A percentile compares a stretch with the other conserved stretches of the same genome.
These are phyloP conservation scores for Phaeosphaeriaceae sp. DNA, from an alignment of 2,329 filamentous ascomycete genomes.

Conservation along the genomic window DNA sequence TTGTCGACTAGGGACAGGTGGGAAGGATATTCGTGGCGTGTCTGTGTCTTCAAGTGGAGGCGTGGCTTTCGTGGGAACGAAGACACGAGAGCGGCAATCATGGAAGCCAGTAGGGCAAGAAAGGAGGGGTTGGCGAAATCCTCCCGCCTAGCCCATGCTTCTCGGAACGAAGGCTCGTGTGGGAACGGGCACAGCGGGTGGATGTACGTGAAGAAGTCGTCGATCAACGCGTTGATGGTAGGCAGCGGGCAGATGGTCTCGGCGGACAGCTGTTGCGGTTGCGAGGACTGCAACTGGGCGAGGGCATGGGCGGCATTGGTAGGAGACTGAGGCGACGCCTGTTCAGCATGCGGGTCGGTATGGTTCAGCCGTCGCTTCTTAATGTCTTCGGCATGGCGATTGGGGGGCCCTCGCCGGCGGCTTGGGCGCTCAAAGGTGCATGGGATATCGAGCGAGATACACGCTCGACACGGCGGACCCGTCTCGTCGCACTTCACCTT, in stretches of 20 bases:
- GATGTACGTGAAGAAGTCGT: slow-evolving; percentile 86
- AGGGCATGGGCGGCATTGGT: slow-evolving; percentile 63
- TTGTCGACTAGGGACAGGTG: slow-evolving; percentile 74
- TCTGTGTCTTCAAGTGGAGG: slow-evolving; percentile 72
- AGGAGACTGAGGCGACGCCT: slow-evolving; percentile 58
- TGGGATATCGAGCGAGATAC: slow-evolving; percentile 70
- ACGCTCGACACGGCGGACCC: slow-evolving; percentile 72
- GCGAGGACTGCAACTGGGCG: slow-evolving; percentile 57
- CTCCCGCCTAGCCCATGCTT: slow-evolving; percentile 71
- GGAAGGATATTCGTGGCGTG: slow-evolving; percentile 71
- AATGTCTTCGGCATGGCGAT: slow-evolving; percentile 71
- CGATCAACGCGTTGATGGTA: slow-evolving; percentile 73
- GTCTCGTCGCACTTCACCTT: slow-evolving; percentile 69
- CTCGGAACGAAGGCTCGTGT: slow-evolving; percentile 78
- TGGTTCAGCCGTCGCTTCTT: slow-evolving; percentile 67
- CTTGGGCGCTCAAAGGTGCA: slow-evolving; percentile 73
- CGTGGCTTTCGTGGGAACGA: slow-evolving; percentile 78
- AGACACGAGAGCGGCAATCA: slow-evolving; percentile 76
- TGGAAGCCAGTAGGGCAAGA: slow-evolving; percentile 74
- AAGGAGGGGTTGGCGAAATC: slow-evolving; percentile 73
- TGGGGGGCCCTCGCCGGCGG: slow-evolving; percentile 70
- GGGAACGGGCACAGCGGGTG: slow-evolving; percentile 80
- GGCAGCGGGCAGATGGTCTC: slow-evolving; percentile 76
- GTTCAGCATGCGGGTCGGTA: slow-evolving; percentile 49
- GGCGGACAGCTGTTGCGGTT: slow-evolving; percentile 59